Percentiles rank a stretch among this genome's conserved stretches.
Conservation (phyloP, 2,329 filamentous ascomycete genomes). For the Penicillium sumatraense region DNA sequence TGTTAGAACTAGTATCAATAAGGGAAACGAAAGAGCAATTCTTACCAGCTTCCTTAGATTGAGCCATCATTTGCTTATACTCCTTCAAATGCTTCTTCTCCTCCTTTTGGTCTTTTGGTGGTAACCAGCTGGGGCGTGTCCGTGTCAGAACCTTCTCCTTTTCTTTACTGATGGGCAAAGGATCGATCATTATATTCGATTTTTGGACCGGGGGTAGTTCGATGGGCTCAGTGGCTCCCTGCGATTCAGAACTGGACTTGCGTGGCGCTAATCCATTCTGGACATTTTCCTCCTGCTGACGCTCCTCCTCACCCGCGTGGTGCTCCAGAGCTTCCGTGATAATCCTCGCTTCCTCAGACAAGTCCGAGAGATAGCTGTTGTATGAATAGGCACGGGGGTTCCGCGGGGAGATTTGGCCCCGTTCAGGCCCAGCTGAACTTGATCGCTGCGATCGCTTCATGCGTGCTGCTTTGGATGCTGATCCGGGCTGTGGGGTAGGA, state of each 20-base stretch:
- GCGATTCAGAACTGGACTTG: slow-evolving; percentile 45
- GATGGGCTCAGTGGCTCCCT: slow-evolving; percentile 43
- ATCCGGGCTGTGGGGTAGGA: slow-evolving; percentile 26
- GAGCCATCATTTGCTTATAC: slow-evolving; percentile 69
- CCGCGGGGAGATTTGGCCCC: slow-evolving; percentile 45
- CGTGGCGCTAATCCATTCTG: slow-evolving; percentile 48
- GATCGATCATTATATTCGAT: slow-evolving; percentile 68
- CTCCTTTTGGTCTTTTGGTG: slow-evolving; percentile 78
- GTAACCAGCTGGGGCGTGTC: slow-evolving; percentile 71
- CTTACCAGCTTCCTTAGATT: slow-evolving; percentile 61
- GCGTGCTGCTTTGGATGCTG: slow-evolving; percentile 37
- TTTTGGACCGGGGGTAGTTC: slow-evolving; percentile 65
- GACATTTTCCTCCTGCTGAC: slow-evolving; percentile 50
- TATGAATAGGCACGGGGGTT: slow-evolving; percentile 61
- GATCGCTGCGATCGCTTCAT: slow-evolving; percentile 37
- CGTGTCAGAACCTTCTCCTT: slow-evolving; percentile 68
- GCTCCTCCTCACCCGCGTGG: slow-evolving; percentile 57
- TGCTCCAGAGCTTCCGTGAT: slow-evolving; percentile 64
- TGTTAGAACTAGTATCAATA: slow-evolving; percentile 12
- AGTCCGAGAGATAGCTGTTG: slow-evolving; percentile 60
- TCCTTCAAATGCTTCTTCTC: slow-evolving; percentile 84
- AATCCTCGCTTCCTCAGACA: slow-evolving; percentile 64
- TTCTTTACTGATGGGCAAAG: slow-evolving; percentile 68
- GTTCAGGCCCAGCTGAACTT: slow-evolving; percentile 47
- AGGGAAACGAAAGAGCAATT: slow-evolving; percentile 1